A percentile compares a stretch with the other conserved stretches of the same genome.
These are phyloP conservation scores for Pisolithus thermaeus DNA, from an alignment of 1,284 basidiomycete species.

Conservation along the genomic window DNA sequence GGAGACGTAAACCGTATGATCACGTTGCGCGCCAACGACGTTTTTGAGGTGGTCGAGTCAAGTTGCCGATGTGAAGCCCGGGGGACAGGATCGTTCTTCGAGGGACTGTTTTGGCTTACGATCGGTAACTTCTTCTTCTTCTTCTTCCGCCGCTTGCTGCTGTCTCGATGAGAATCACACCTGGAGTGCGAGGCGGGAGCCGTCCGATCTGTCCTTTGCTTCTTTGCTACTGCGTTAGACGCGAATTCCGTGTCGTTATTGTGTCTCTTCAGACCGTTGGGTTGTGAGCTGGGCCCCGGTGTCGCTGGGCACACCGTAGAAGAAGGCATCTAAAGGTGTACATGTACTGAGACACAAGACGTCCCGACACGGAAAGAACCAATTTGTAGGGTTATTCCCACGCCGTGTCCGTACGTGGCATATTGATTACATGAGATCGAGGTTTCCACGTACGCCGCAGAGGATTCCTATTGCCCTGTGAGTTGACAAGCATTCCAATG, in stretches of 20 bases:
- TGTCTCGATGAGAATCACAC: conserved; percentile 33
- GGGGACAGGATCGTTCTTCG: conserved; percentile 10
- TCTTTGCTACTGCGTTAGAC: conserved; percentile 16
- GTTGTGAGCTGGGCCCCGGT: conserved; percentile 11
- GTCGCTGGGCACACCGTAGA: conserved; percentile 17
- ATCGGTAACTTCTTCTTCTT: conserved; percentile 37
- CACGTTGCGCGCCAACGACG: conserved; percentile 19
- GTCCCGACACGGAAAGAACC: background rate
- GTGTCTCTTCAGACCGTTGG: background rate
- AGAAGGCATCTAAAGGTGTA: conserved; percentile 5
- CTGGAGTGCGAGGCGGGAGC: conserved; percentile 19
- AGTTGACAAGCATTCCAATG: too few species aligned
- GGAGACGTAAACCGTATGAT: conserved; percentile 22
- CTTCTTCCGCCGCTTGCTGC: conserved; percentile 33
- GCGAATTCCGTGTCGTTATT: conserved; percentile 22
- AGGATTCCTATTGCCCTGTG: too few species aligned
- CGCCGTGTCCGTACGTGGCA: conserved; percentile 13
- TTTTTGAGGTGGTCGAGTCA: conserved; percentile 6
- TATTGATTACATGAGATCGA: too few species aligned
- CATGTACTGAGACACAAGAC: background rate
- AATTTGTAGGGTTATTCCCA: conserved; percentile 14
- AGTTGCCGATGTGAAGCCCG: conserved; percentile 2
- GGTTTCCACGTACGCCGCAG: too few species aligned
- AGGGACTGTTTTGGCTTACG: conserved; percentile 12
- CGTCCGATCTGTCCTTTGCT: conserved; percentile 14